phyloP scores from a whole-genome alignment of 371 early-diverging fungal genomes.

The Mucor circinelloides region DNA sequence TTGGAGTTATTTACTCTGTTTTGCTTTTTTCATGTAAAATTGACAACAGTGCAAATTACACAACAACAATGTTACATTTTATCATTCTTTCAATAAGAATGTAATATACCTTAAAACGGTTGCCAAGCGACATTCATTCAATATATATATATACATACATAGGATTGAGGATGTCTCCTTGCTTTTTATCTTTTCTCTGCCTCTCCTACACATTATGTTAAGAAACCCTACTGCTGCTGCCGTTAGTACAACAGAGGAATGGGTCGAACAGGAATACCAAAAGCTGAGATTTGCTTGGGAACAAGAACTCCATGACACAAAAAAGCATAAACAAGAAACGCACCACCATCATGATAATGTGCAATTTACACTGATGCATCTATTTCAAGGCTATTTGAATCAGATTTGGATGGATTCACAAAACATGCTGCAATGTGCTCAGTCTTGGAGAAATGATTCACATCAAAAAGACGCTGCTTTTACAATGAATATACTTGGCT shows the following conservation, averaged over 20 bases:
- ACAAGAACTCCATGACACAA: not conserved
- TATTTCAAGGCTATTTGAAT: constrained; percentile 10
- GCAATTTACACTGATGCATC: not conserved
- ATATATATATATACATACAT: not conserved
- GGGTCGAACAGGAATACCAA: constrained; percentile 5
- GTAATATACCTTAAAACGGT: constrained; percentile 11
- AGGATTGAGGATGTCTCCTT: not conserved
- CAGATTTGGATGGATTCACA: constrained; percentile 20
- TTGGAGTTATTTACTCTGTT: not conserved
- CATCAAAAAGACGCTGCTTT: not conserved
- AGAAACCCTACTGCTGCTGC: not conserved
- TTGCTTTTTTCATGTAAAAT: not conserved
- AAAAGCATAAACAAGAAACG: not conserved
- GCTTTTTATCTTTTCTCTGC: not conserved
- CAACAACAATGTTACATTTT: not conserved
- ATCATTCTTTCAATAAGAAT: constrained; percentile 7
- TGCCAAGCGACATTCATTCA: not conserved
- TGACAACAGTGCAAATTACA: not conserved
- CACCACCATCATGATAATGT: not conserved
- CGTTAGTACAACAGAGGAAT: not conserved
- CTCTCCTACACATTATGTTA: not conserved
- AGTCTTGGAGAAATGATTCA: not conserved
- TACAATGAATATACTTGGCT: constrained; percentile 9
- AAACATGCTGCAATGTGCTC: constrained; percentile 14
- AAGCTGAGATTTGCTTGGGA: constrained; percentile 7